These are phyloP conservation scores for Clarireedia sp. DNA, from an alignment of 2,329 filamentous ascomycete species.

Conservation along the genomic window DNA sequence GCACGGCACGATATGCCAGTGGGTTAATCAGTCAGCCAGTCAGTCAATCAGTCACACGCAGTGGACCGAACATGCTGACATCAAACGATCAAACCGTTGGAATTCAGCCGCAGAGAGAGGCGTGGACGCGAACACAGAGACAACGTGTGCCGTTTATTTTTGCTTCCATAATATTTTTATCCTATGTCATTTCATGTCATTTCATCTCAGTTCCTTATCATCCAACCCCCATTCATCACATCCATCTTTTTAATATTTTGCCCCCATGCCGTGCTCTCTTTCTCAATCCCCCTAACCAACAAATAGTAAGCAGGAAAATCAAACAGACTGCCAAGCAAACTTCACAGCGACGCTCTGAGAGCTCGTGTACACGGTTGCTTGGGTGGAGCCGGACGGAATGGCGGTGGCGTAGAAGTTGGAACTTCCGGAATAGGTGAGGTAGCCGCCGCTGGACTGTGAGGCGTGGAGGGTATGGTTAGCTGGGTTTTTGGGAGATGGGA, in stretches of 20 bases:
- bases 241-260: neutral
- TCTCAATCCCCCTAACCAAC: neutral
- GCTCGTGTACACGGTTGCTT: constrained; percentile 26
- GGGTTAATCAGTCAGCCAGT: too few species aligned
- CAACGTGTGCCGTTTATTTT: too few species aligned
- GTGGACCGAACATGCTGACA: too few species aligned
- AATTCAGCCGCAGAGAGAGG: too few species aligned
- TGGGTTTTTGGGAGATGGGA: neutral
- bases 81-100: too few species aligned
- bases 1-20: too few species aligned
- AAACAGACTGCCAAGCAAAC: constrained; percentile 25
- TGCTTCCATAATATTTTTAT: too few species aligned
- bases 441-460: constrained; percentile 11
- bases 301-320: neutral
- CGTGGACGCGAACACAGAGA: too few species aligned
- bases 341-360: constrained; percentile 24
- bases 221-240: neutral
- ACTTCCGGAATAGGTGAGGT: constrained; percentile 23
- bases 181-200: too few species aligned
- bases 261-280: neutral
- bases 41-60: too few species aligned
- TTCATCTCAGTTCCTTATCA: neutral
- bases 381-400: constrained; percentile 27
- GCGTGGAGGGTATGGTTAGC: too few species aligned
- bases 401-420: constrained; percentile 29